A percentile compares a stretch with the other conserved stretches of the same genome.
Evolutionary conservation across 768 basidiomycete genomes (phyloP).

Genomic region (Pulveroboletus ravenelii): DNA sequence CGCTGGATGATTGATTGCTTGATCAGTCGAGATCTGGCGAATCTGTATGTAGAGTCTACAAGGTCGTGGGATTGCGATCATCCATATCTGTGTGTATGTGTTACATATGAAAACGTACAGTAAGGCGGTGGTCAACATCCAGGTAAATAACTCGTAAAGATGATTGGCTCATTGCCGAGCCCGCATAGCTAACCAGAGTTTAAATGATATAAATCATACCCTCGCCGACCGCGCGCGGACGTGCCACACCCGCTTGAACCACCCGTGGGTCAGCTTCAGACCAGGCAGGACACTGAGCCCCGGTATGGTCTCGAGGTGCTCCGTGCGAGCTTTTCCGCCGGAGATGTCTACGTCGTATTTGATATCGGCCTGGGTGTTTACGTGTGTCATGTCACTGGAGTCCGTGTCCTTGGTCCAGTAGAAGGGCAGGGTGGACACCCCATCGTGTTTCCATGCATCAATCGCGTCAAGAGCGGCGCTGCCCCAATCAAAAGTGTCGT

Average conservation of each 20-base stretch:
- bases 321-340: slow-evolving; percentile 11
- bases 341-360: not conserved
- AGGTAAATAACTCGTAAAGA: slow-evolving; percentile 5
- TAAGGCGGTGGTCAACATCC: slow-evolving; percentile 1
- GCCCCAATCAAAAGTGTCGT: slow-evolving; percentile 76
- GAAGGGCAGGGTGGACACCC: slow-evolving; percentile 35
- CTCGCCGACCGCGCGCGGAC: slow-evolving; percentile 22
- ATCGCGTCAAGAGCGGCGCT: slow-evolving; percentile 59
- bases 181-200: not conserved
- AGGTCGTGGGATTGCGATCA: not conserved
- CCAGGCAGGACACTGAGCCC: slow-evolving; percentile 20
- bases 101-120: not conserved
- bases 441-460: slow-evolving; percentile 49
- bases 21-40: not conserved
- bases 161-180: not conserved
- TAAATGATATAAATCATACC: slow-evolving; percentile 14
- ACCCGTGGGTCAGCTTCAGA: slow-evolving; percentile 23
- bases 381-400: slow-evolving; percentile 27
- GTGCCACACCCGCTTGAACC: slow-evolving; percentile 34
- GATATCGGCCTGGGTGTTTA: not conserved
- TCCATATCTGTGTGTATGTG: slow-evolving; percentile 1
- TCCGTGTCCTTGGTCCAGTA: slow-evolving; percentile 46
- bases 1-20: no score
- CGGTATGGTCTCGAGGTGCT: slow-evolving; percentile 19
- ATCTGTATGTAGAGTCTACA: not conserved